phyloP scores from a whole-genome alignment of 2,329 filamentous ascomycete genomes.

The Ophiostoma sp. region DNA sequence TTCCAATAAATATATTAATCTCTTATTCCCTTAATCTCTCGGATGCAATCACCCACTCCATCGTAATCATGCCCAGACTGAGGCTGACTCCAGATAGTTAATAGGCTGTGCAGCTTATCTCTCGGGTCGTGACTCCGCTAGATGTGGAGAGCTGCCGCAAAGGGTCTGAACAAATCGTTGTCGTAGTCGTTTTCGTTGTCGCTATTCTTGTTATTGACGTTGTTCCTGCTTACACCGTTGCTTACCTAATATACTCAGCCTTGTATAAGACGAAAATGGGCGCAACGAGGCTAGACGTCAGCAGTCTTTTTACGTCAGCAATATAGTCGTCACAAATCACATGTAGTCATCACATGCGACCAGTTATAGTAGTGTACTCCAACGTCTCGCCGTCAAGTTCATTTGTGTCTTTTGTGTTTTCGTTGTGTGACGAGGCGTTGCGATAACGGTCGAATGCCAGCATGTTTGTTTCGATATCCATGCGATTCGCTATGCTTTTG shows the following conservation, averaged over 20 bases:
- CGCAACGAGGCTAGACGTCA: neutral
- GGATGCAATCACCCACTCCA: neutral
- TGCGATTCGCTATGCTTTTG: neutral
- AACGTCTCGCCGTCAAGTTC: neutral
- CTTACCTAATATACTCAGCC: neutral
- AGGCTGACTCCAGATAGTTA: neutral
- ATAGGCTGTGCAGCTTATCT: neutral
- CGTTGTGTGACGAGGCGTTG: slow-evolving; percentile 4
- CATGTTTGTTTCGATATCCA: neutral
- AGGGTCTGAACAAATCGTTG: too few relatives aligned
- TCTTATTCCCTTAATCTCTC: too few relatives aligned
- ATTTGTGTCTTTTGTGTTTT: neutral
- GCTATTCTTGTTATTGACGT: too few relatives aligned
- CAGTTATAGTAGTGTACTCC: neutral
- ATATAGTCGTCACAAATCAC: neutral
- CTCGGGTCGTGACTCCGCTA: neutral
- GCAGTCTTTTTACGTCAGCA: neutral
- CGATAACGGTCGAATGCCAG: neutral
- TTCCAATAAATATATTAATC: too few relatives aligned
- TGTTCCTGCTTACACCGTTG: too few relatives aligned
- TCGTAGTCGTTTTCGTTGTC: too few relatives aligned
- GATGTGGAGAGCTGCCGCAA: neutral
- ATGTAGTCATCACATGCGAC: neutral
- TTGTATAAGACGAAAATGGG: neutral
- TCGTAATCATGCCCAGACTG: neutral